Evolutionary conservation across 495 filamentous ascomycete genomes (phyloP), one percentile per base, ranked within the genome.

Genomic region (Evansstolkia leycettana): DNA sequence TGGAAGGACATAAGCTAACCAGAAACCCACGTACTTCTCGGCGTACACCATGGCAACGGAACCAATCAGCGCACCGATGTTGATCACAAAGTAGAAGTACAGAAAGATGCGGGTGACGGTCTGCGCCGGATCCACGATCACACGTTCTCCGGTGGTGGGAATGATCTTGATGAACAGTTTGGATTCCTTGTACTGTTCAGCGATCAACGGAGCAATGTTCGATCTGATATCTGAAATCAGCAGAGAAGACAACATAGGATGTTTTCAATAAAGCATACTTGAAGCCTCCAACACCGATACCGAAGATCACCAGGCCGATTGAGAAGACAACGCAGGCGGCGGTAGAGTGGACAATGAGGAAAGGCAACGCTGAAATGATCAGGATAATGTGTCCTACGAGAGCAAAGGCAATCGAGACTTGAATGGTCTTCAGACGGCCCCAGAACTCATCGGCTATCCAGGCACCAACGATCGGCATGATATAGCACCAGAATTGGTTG

Each of bases 1-100:
- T 4, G 78, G 78, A 11, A 83, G 61, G 5, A 70, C 57, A 46
- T 55, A 84, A 1, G 78, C 64, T n/a, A 84, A 69, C 67, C 72
- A 86, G 60, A 82, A 86, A 19, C 81, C 80, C 36, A 84, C 76
- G 37, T 81, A 82, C 42, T 80, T 75, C 57, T 82, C 80, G 5
- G 72, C 71, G 46, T 81, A 82, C 17, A 73, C 71, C 74, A 80
- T 72, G 20, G 45, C 50, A 15, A 72, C 52, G 28, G 60, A 55
- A 2, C 69, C 77, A 17, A 67, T 24, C 12, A 82, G 46, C 6
- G 70, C 62, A 14, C 60, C 66, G 14, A 71, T 37, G 39, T 71
- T 73, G 43, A 65, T 65, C 39, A 82, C 61, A 33, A 55, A 69
- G 72, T 51, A 67, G 44, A 60, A 62, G 42, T 56, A 58, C 20